phyloP scores from a whole-genome alignment of 2,329 filamentous ascomycete genomes.

The Ceratocystis lukuohia region DNA sequence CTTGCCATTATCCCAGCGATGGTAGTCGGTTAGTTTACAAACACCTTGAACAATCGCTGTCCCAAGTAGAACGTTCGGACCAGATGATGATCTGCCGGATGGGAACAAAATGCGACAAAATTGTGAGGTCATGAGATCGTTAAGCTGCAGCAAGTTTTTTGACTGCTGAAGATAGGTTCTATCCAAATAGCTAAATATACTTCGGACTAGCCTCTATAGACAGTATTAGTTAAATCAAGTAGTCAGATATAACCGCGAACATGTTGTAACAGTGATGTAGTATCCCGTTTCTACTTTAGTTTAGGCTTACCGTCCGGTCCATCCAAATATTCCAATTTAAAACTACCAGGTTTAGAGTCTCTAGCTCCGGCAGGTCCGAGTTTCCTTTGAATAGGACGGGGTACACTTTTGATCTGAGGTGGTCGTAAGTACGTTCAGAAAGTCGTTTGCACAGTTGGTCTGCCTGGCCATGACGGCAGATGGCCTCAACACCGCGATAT shows the following conservation, averaged over 20 bases:
- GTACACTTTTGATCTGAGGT: constrained; percentile 51
- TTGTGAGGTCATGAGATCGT: constrained; percentile 63
- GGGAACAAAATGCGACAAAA: constrained; percentile 52
- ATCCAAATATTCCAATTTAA: constrained; percentile 66
- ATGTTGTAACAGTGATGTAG: too few relatives aligned
- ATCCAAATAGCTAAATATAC: constrained; percentile 88
- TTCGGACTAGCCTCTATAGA: constrained; percentile 57
- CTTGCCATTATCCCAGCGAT: constrained; percentile 45
- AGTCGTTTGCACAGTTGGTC: constrained; percentile 54
- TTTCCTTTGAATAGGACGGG: constrained; percentile 38
- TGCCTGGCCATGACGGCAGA: constrained; percentile 67
- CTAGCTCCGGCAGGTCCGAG: constrained; percentile 40
- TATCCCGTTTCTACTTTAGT: background rate
- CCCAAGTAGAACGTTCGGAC: constrained; percentile 21
- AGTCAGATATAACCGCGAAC: background rate
- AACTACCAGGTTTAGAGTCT: constrained; percentile 45
- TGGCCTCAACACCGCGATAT: constrained; percentile 81
- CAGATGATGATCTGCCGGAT: constrained; percentile 18
- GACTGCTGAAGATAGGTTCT: constrained; percentile 72
- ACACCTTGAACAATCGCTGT: constrained; percentile 37
- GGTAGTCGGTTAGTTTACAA: constrained; percentile 60
- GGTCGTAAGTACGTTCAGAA: constrained; percentile 49
- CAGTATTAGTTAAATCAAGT: constrained; percentile 9
- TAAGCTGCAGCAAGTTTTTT: constrained; percentile 55
- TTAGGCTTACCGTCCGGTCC: constrained; percentile 16